A percentile compares a stretch with the other conserved stretches of the same genome.
phyloP scores from a whole-genome alignment of 352 stramenopile genomes.

The Globisporangium ultimum region DNA sequence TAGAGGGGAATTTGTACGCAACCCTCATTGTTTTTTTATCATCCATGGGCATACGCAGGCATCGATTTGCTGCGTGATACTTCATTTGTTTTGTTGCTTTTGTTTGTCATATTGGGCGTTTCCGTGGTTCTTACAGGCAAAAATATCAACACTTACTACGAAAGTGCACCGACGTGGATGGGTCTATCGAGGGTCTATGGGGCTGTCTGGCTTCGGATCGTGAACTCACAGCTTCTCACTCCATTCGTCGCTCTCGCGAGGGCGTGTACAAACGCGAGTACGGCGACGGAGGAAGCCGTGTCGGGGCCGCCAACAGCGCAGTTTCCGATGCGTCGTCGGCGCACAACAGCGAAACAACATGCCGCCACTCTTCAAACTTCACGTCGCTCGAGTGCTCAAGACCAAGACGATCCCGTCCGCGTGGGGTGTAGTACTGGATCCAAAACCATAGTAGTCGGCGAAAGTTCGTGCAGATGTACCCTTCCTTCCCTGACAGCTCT shows the following conservation, averaged over 20 bases:
- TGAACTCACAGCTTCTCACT: neutral
- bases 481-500: constrained; percentile 53
- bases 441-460: constrained; percentile 94
- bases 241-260: constrained; percentile 7
- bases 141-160: neutral
- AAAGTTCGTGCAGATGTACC: constrained; percentile 88
- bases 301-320: constrained; percentile 62
- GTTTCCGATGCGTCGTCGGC: constrained; percentile 90
- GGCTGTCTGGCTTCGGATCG: neutral
- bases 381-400: constrained; percentile 95
- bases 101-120: too few relatives aligned
- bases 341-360: constrained; percentile 89
- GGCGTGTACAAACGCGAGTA: constrained; percentile 61
- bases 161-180: neutral
- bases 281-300: constrained; percentile 51
- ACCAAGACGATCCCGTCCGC: constrained; percentile 90
- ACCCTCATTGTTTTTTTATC: constrained; percentile 1
- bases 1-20: too few relatives aligned
- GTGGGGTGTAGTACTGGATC: constrained; percentile 94
- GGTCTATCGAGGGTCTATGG: constrained; percentile 7
- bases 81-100: too few relatives aligned
- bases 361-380: constrained; percentile 92
- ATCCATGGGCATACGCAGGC: too few relatives aligned
- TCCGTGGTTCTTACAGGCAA: neutral
- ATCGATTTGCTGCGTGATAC: neutral